Conservation (phyloP, 331 rosid species). For the Malus hybrid region DNA sequence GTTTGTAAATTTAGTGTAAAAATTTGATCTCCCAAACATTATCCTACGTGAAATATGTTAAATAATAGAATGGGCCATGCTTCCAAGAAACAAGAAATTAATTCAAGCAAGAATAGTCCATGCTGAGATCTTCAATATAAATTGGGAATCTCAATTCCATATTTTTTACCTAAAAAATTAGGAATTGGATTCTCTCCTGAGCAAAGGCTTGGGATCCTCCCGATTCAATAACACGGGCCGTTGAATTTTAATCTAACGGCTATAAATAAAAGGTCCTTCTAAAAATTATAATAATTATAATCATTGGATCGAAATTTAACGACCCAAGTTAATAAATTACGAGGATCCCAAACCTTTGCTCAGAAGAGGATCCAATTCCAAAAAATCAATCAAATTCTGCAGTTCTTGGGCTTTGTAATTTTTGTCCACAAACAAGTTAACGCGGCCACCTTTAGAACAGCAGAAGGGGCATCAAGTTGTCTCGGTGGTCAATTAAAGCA, state of each 20-base stretch:
- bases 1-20: no score
- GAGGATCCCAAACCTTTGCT: no score
- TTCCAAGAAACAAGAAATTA: not conserved
- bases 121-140: not conserved
- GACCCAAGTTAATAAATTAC: no score
- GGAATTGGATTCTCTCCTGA: no score
- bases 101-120: not conserved
- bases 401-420: not conserved
- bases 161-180: not conserved
- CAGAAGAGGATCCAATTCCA: no score
- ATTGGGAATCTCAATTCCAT: not conserved
- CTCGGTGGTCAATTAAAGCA: not conserved
- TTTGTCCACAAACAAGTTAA: not conserved
- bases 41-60: not conserved
- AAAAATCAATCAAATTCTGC: not conserved
- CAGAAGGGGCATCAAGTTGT: not conserved
- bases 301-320: no score
- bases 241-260: no score
- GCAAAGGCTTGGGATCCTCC: no score
- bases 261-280: no score
- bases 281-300: no score
- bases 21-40: fast-evolving
- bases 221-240: no score
- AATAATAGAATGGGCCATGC: not conserved
- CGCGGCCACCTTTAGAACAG: not conserved